Base-by-base conservation (phyloP, 768 basidiomycete species). In the Dacryopinax spathularia region DNA sequence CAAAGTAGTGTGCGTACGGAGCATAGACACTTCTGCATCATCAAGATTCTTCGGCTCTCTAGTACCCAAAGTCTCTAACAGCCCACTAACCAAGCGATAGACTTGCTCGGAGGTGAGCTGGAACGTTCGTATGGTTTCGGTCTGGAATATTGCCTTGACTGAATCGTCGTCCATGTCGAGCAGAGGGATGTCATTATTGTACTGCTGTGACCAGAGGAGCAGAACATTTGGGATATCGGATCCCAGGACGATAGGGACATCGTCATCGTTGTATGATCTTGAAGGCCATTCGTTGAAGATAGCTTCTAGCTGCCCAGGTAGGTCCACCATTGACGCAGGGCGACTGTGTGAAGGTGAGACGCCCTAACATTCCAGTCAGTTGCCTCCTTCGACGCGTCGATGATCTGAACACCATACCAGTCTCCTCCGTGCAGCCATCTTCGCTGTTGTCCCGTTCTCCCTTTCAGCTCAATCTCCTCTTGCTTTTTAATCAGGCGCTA, bases 271-370 rank as follows among this genome's bases (percentile, higher is more conserved):
- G 25, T 56, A 56, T 5, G 48, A 56, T 56, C 48, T 56, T 31
- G 48, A 56, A 15, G 48, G 48, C 48, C 48, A 56, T 29, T 56
- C 48, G 48, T 56, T 56, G 29, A 56, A 56, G 22, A 56, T 20
- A 31, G 48, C 48, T 29, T 56, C 48, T 20, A 56, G 48, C 25
- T 56, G 48, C 10, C 48, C 48, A 27, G 48, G 48, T 5, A 56
- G 48, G 18, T 56, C 48, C 18, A 56, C 48, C 48, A 56, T 56
- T 29, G 48, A 56, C 7, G 48, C 10, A 31, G 48, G 48, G 15
- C 48, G 48, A 29, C 48, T 56, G 48, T 15, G 12, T 27, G 48
- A 25, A 15, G 22, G 48, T 6, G 48, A 56, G 25, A 56, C 48
- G 48, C 13, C 48, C 48, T 56, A 29, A 56, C 31, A 13, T 9